Evolutionary conservation across 768 basidiomycete species (phyloP).

Genomic region (Paxillus ammoniavirescens): DNA sequence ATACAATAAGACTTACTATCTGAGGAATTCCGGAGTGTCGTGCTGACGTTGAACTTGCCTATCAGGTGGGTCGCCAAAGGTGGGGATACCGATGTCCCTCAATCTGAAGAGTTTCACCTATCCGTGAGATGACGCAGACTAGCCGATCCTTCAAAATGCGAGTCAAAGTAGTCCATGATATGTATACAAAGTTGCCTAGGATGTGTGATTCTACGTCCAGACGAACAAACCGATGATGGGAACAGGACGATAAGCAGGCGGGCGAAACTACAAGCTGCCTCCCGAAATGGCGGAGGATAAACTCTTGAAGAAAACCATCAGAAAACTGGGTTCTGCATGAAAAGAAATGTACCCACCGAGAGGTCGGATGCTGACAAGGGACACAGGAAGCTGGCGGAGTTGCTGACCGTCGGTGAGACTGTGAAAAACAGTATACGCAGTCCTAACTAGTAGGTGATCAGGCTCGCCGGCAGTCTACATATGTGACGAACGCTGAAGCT

Average conservation of each 20-base stretch:
- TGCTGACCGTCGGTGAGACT: slow-evolving; percentile 64
- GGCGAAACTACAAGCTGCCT: background rate
- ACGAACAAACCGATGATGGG: background rate
- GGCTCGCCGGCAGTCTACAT: background rate
- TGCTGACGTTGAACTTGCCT: too few relatives aligned
- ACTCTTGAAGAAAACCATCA: slow-evolving; percentile 17
- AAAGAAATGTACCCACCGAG: slow-evolving; percentile 11
- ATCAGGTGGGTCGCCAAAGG: too few relatives aligned
- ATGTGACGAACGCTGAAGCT: background rate
- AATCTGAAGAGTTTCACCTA: too few relatives aligned
- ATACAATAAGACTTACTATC: too few relatives aligned
- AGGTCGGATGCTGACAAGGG: slow-evolving; percentile 45
- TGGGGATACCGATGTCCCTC: too few relatives aligned
- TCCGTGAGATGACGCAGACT: too few relatives aligned
- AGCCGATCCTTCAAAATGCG: background rate
- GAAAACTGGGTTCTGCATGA: background rate
- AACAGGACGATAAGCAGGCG: background rate
- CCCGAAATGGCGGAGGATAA: slow-evolving; percentile 17
- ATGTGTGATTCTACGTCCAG: slow-evolving; percentile 1
- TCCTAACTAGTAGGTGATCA: slow-evolving; percentile 46
- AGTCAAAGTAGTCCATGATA: slow-evolving; percentile 19
- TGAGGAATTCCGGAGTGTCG: too few relatives aligned
- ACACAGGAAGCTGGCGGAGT: slow-evolving; percentile 60
- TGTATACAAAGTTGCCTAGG: slow-evolving; percentile 13
- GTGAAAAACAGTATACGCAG: slow-evolving; percentile 63